A percentile compares a stretch with the other conserved stretches of the same genome.
Evolutionary conservation across 2,329 filamentous ascomycete genomes (phyloP).

Genomic region (Paracoccidioides brasiliensis): DNA sequence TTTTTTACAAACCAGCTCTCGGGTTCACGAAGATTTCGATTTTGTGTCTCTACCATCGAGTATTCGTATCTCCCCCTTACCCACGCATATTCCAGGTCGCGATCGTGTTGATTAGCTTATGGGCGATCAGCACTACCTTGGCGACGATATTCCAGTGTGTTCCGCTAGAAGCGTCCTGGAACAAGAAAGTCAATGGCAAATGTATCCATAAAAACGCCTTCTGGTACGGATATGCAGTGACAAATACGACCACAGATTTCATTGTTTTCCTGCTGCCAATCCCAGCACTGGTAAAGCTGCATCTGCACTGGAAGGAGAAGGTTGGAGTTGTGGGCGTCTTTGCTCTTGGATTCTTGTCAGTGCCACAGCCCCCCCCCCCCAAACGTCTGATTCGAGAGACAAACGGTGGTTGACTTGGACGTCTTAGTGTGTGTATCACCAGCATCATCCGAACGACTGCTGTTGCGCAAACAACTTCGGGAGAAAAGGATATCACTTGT

Average conservation of each 20-base stretch:
- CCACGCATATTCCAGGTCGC: conserved; percentile 15
- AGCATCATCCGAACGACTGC: conserved; percentile 14
- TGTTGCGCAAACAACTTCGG: conserved; percentile 9
- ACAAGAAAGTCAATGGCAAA: conserved; percentile 17
- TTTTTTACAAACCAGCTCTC: conserved; percentile 27
- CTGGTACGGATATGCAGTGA: conserved; percentile 19
- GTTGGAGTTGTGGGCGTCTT: conserved; percentile 24
- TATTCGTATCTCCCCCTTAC: conserved; percentile 21
- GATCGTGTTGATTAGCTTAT: conserved; percentile 21
- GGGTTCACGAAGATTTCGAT: conserved; percentile 24
- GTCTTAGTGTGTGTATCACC: conserved; percentile 13
- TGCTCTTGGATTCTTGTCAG: conserved; percentile 21
- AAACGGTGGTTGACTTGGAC: not conserved
- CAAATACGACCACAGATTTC: conserved; percentile 26
- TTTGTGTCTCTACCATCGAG: conserved; percentile 22
- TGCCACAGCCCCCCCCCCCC: conserved; percentile 1
- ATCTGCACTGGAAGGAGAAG: conserved; percentile 21
- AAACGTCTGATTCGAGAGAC: too few species aligned
- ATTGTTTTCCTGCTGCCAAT: conserved; percentile 22
- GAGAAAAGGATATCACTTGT: conserved; percentile 11
- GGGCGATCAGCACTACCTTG: conserved; percentile 18
- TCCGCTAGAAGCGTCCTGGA: conserved; percentile 21
- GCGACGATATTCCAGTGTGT: conserved; percentile 23
- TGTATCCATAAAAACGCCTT: conserved; percentile 18
- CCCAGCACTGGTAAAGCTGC: conserved; percentile 21